Evolutionary conservation across 73 alveolate genomes (phyloP).

Genomic region (Blepharisma japonicum): DNA sequence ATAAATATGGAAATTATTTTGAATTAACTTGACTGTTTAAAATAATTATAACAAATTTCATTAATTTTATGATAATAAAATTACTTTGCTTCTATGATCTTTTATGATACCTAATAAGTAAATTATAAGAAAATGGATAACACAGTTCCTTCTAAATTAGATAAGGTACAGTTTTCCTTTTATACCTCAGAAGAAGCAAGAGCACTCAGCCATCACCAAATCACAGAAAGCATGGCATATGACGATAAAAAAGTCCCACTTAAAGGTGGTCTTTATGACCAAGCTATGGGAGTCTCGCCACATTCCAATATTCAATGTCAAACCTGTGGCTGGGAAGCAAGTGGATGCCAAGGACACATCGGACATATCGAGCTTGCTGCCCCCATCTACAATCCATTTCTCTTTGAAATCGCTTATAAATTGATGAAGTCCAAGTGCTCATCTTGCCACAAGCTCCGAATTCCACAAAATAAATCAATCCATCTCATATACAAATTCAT

Average conservation of each 20-base stretch:
- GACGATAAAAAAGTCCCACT: constrained; percentile 35
- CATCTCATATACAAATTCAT: constrained; percentile 32
- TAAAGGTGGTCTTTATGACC: constrained; percentile 60
- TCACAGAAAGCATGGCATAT: not conserved
- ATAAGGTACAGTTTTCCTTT: constrained; percentile 4
- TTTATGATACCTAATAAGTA: too few relatives aligned
- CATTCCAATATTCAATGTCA: constrained; percentile 35
- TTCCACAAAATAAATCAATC: constrained; percentile 33
- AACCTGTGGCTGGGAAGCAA: constrained; percentile 55
- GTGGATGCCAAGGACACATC: constrained; percentile 65
- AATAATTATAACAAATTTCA: too few relatives aligned
- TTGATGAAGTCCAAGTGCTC: constrained; percentile 63
- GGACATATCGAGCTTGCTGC: constrained; percentile 60
- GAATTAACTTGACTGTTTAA: too few relatives aligned
- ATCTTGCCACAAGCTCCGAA: constrained; percentile 57
- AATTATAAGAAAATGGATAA: too few relatives aligned
- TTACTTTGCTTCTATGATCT: too few relatives aligned
- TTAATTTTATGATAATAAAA: too few relatives aligned
- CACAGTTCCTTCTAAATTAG: not conserved
- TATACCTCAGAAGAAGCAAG: constrained; percentile 16
- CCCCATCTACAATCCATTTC: constrained; percentile 63
- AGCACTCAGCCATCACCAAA: not conserved
- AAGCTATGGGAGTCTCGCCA: constrained; percentile 64
- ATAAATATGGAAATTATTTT: too few relatives aligned
- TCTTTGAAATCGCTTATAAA: constrained; percentile 49